Evolutionary conservation across 2,329 filamentous ascomycete species (phyloP).

Genomic region (Chrysoporthe puriensis): DNA sequence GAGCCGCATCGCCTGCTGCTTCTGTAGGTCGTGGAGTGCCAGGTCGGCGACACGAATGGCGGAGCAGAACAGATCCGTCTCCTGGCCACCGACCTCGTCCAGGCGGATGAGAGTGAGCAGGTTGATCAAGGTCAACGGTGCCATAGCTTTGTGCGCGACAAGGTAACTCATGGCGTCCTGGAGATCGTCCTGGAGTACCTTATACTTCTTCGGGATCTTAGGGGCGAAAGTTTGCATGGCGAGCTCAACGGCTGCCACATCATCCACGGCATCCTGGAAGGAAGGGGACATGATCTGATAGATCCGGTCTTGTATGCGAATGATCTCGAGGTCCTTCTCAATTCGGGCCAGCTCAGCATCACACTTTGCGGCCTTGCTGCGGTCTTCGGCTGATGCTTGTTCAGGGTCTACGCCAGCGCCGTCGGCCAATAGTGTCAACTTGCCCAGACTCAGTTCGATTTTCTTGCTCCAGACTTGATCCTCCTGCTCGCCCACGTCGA

Average conservation of each 20-base stretch:
- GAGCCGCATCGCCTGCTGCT: slow-evolving; percentile 59
- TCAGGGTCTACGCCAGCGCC: slow-evolving; percentile 39
- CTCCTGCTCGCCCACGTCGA: slow-evolving; percentile 72
- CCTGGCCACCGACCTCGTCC: slow-evolving; percentile 54
- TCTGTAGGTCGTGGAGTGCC: slow-evolving; percentile 58
- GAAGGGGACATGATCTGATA: slow-evolving; percentile 72
- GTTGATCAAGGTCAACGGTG: slow-evolving; percentile 69
- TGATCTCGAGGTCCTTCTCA: slow-evolving; percentile 67
- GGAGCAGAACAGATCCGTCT: slow-evolving; percentile 72
- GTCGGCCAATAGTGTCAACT: slow-evolving; percentile 75
- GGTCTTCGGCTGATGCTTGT: slow-evolving; percentile 29
- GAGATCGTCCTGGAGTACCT: slow-evolving; percentile 72
- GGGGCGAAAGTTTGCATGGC: slow-evolving; percentile 70
- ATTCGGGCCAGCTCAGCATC: slow-evolving; percentile 54
- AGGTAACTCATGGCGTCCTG: slow-evolving; percentile 71
- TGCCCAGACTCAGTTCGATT: slow-evolving; percentile 86
- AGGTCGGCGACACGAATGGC: slow-evolving; percentile 67
- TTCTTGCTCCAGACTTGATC: slow-evolving; percentile 90
- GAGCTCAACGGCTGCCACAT: slow-evolving; percentile 75
- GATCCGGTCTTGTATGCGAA: slow-evolving; percentile 78
- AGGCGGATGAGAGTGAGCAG: slow-evolving; percentile 74
- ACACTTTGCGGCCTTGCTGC: slow-evolving; percentile 36
- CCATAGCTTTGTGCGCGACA: slow-evolving; percentile 72
- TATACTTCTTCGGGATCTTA: slow-evolving; percentile 60
- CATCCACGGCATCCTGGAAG: slow-evolving; percentile 75